Percentiles rank a stretch among this genome's conserved stretches.
Conservation (phyloP, 2,329 filamentous ascomycete genomes). For the Xylaria digitata region DNA sequence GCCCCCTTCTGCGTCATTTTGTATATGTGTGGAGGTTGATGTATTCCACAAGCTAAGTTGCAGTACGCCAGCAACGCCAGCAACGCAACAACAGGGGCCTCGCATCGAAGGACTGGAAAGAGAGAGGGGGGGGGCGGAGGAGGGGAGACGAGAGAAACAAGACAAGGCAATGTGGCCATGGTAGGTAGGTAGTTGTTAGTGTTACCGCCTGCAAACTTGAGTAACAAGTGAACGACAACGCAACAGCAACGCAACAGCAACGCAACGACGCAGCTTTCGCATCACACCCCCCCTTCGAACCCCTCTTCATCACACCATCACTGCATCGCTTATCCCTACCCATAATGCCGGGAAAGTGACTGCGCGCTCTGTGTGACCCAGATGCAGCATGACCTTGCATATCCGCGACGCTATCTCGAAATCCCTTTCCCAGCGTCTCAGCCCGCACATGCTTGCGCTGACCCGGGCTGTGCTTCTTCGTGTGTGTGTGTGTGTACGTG, state of each 20-base stretch:
- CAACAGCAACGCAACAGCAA: too few species aligned
- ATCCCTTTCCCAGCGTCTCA: constrained; percentile 38
- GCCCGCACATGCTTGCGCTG: constrained; percentile 20
- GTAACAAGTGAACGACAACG: not conserved
- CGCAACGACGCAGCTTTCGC: constrained; percentile 6
- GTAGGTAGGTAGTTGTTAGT: constrained; percentile 12
- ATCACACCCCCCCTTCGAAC: constrained; percentile 33
- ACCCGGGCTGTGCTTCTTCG: constrained; percentile 5
- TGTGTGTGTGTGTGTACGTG: too few species aligned
- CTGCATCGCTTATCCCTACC: constrained; percentile 45
- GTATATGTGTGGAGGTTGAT: constrained; percentile 6
- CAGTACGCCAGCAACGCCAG: constrained; percentile 10
- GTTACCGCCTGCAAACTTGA: constrained; percentile 1
- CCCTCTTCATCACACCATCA: constrained; percentile 40
- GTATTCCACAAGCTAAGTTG: constrained; percentile 13
- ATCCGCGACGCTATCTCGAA: constrained; percentile 40
- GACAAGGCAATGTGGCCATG: not conserved
- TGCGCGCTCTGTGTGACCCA: constrained; percentile 42
- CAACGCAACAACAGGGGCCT: constrained; percentile 1
- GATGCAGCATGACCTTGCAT: constrained; percentile 44
- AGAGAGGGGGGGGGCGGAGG: too few species aligned
- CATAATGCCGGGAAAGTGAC: constrained; percentile 44
- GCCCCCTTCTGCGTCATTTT: constrained; percentile 1
- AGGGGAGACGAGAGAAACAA: too few species aligned
- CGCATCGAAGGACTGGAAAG: constrained; percentile 1